Conservation (phyloP, 495 filamentous ascomycete genomes). For the Aspergillus sclerotiicarbonarius region DNA sequence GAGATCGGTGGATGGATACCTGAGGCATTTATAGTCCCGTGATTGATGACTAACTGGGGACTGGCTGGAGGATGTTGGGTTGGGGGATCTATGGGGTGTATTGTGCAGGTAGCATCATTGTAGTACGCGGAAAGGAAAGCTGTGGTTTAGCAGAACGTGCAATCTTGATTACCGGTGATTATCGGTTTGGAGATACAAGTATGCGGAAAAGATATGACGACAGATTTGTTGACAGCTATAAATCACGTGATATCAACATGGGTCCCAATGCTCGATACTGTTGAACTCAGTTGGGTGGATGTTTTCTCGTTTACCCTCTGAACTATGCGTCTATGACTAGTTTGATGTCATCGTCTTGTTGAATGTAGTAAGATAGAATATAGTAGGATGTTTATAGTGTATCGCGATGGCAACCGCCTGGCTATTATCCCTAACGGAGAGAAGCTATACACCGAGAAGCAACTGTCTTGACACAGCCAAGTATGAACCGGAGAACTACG, state of each 20-base stretch:
- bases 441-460: no score
- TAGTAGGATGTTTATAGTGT: no score
- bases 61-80: no score
- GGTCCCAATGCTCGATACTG: background rate
- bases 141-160: background rate
- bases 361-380: no score
- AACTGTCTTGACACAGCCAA: no score
- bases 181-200: background rate
- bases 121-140: background rate
- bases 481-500: no score
- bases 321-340: no score
- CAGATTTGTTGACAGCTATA: background rate
- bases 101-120: no score
- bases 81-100: background rate
- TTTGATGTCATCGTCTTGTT: no score
- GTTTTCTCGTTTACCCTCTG: no score
- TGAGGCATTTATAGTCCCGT: conserved; percentile 1
- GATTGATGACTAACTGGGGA: conserved; percentile 2
- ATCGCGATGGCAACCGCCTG: no score
- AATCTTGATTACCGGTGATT: background rate
- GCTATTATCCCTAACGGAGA: no score
- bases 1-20: background rate
- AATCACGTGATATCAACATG: conserved; percentile 25
- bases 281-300: background rate
- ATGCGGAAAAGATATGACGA: background rate